Evolutionary conservation across 257 asterid genomes (phyloP), one percentile per base, ranked within the genome.

Genomic region (Striga asiatica): DNA sequence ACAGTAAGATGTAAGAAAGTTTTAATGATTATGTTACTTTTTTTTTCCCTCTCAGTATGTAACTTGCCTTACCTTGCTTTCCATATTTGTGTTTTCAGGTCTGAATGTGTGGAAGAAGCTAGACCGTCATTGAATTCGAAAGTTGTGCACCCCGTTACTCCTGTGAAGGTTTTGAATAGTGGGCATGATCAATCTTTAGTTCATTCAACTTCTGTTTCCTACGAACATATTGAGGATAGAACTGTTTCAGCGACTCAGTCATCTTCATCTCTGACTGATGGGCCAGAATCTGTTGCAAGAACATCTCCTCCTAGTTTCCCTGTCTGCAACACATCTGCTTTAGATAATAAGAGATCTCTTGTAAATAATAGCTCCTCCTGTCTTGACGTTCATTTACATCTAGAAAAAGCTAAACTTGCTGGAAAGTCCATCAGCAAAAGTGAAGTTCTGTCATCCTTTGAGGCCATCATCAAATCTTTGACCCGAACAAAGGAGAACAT

Each of bases 401-500:
- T 32, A 49, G 78, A 69, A 43, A 68, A 71, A 31, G 71, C 72
- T 61, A 81, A 58, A 60, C 45, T 34, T 60, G 70, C 65, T 66
- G 78, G 64, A 29, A 82, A 72, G 52, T 67, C 81, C 60, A 73
- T 74, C 76, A 74, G 59, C 71, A 85, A 64, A 65, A 70, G 65
- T 46, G 88, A 74, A 54, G 60, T 75, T 58, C 61, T 89, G 66
- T 75, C 75, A 11, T 72, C 95, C 60, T 80, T 91, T 72, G 89
- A 83, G 74, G 70, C 80, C 20, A 50, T 66, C 51, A 74, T 87
- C 53, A 83, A 76, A 70, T 71, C 82, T 22, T 70, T 91, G 70
- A 84, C 92, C 2, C 77, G 96, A 77, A 80, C 92, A 24, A 91
- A 84, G 61, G 98, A 91, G 62, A 78, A 77, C 75, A 91, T 87